Evolutionary conservation across 2,329 filamentous ascomycete genomes (phyloP).

Genomic region (Xylariaceae sp.): DNA sequence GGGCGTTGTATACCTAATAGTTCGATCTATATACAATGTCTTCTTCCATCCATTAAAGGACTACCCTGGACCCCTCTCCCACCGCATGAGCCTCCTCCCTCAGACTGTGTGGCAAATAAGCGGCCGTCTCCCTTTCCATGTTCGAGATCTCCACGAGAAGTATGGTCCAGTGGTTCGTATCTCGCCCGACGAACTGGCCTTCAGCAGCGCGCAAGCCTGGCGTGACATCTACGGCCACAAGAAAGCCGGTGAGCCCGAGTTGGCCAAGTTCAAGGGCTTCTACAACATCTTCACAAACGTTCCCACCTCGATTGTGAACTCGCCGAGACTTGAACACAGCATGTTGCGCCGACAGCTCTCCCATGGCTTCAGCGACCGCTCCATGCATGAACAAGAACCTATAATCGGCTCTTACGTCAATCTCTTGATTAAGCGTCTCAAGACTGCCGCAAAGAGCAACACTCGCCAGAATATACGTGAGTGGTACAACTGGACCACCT

Average conservation of each 20-base stretch:
- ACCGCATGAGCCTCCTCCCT: conserved; percentile 22
- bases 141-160: conserved; percentile 28
- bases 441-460: conserved; percentile 4
- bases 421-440: conserved; percentile 30
- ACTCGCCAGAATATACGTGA: conserved; percentile 30
- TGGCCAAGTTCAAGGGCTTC: conserved; percentile 27
- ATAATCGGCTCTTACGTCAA: conserved; percentile 37
- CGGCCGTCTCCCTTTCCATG: conserved; percentile 22
- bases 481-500: conserved; percentile 38
- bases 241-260: conserved; percentile 25
- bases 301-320: conserved; percentile 29
- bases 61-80: conserved; percentile 29
- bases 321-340: conserved; percentile 31
- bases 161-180: conserved; percentile 40
- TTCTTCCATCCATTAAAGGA: conserved; percentile 29
- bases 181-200: conserved; percentile 39
- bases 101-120: conserved; percentile 12
- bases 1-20: conserved; percentile 11
- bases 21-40: conserved; percentile 14
- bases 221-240: conserved; percentile 38
- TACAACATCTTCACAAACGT: conserved; percentile 24
- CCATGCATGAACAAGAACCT: conserved; percentile 38
- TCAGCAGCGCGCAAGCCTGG: conserved; percentile 36
- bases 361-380: conserved; percentile 37
- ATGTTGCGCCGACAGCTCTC: conserved; percentile 34